A percentile compares a stretch with the other conserved stretches of the same genome.
Evolutionary conservation across 148 eudicot genomes (phyloP).

Genomic region (Nepenthes mirabilis): DNA sequence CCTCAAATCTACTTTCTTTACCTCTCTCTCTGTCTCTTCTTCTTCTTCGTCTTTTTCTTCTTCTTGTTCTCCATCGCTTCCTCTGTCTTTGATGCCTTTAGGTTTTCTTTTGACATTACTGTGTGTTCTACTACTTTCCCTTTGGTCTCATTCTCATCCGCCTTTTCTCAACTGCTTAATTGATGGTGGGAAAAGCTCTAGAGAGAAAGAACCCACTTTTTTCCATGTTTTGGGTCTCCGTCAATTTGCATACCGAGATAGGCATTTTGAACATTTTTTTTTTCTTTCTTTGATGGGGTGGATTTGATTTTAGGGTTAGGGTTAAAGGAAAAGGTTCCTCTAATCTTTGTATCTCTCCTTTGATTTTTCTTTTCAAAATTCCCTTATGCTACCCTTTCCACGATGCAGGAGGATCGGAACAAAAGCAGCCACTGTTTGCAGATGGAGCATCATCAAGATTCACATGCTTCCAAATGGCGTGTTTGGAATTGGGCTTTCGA

Average conservation of each 20-base stretch:
- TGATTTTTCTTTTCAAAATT: too few species aligned
- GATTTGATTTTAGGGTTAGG: too few species aligned
- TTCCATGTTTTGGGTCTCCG: neutral
- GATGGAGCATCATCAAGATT: constrained; percentile 96
- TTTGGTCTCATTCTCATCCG: neutral
- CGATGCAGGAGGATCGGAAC: constrained; percentile 5
- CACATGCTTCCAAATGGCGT: constrained; percentile 23
- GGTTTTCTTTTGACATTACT: too few species aligned
- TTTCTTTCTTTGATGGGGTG: neutral
- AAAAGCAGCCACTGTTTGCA: constrained; percentile 45
- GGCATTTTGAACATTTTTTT: constrained; percentile 9
- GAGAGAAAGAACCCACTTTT: too few species aligned
- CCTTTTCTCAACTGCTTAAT: neutral
- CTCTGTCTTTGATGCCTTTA: too few species aligned
- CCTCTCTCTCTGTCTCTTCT: neutral
- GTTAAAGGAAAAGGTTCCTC: neutral
- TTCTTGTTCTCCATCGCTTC: too few species aligned
- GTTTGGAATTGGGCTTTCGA: constrained; percentile 5
- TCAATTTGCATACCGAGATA: neutral
- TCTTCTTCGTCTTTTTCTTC: neutral
- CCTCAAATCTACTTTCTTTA: constrained; percentile 4
- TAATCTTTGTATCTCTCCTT: neutral
- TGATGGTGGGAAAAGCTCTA: too few species aligned
- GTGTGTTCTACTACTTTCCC: too few species aligned
- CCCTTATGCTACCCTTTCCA: neutral